These are phyloP conservation scores for Lasiosphaeria miniovina DNA, from an alignment of 495 filamentous ascomycete genomes.

Conservation along the genomic window DNA sequence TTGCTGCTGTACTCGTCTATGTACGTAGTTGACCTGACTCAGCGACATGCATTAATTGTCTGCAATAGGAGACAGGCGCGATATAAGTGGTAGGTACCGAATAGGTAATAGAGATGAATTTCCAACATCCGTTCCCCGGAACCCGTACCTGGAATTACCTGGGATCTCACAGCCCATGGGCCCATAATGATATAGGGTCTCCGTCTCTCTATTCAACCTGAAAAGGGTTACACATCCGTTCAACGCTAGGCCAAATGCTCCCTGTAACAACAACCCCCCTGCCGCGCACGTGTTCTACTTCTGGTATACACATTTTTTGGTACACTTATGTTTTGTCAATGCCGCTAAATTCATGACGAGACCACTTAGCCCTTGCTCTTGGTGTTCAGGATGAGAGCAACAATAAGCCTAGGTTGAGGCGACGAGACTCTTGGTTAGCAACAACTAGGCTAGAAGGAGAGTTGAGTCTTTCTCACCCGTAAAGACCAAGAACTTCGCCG, in stretches of 20 bases:
- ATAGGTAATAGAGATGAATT: not conserved
- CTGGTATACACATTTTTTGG: slow-evolving; percentile 9
- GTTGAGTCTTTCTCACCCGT: slow-evolving; percentile 64
- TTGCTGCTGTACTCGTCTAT: not conserved
- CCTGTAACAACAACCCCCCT: slow-evolving; percentile 12
- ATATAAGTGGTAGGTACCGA: not conserved
- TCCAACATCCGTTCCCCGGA: not conserved
- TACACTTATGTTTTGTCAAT: slow-evolving; percentile 9
- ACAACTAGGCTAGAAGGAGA: not conserved
- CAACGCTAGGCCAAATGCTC: slow-evolving; percentile 34
- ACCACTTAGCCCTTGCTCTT: slow-evolving; percentile 50
- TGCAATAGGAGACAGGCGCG: not conserved
- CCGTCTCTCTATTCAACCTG: slow-evolving; percentile 10
- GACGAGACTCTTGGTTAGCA: not conserved
- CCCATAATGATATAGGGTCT: not conserved
- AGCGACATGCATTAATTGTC: not conserved
- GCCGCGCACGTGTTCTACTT: not conserved
- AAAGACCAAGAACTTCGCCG: slow-evolving; percentile 93
- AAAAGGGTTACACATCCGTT: slow-evolving; percentile 24
- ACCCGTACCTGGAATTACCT: too few species aligned
- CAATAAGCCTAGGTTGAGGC: slow-evolving; percentile 39
- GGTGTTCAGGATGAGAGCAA: slow-evolving; percentile 52
- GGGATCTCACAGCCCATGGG: not conserved
- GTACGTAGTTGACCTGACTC: not conserved
- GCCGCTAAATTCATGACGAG: not conserved